A percentile compares a stretch with the other conserved stretches of the same genome.
Evolutionary conservation across 1,284 basidiomycete species (phyloP).

Genomic region (Hymenochaete sp.): DNA sequence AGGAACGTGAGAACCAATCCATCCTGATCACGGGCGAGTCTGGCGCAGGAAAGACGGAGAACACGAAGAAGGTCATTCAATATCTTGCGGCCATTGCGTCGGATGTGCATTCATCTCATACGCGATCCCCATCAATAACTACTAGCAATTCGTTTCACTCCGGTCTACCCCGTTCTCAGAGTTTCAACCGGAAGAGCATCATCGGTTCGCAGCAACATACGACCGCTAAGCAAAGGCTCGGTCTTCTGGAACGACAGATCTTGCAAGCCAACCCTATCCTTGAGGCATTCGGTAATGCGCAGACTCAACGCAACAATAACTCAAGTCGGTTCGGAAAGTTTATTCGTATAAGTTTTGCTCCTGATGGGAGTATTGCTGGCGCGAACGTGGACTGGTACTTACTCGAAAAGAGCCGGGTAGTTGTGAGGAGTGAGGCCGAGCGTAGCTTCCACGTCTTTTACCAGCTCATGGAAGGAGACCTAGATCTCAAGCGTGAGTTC

Average conservation of each 20-base stretch:
- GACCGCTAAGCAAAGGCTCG: constrained; percentile 63
- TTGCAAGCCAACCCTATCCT: constrained; percentile 97
- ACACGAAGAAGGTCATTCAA: constrained; percentile 99
- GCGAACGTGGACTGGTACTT: constrained; percentile 99
- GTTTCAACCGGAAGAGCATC: constrained; percentile 17
- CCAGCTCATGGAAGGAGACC: constrained; percentile 70
- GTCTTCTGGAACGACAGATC: constrained; percentile 92
- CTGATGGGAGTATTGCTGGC: constrained; percentile 91
- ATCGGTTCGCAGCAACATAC: constrained; percentile 31
- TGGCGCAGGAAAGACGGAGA: constrained; percentile 98
- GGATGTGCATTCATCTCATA: constrained; percentile 63
- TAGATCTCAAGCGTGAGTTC: constrained; percentile 51
- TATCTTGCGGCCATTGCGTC: constrained; percentile 97
- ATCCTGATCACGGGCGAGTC: constrained; percentile 98
- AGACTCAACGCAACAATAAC: constrained; percentile 98
- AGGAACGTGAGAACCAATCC: constrained; percentile 95
- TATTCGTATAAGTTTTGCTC: constrained; percentile 91
- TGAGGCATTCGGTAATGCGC: constrained; percentile 98
- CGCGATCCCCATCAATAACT: constrained; percentile 47
- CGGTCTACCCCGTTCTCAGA: constrained; percentile 21
- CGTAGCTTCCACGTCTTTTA: constrained; percentile 98
- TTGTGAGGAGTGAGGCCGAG: constrained; percentile 81
- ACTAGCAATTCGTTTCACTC: constrained; percentile 29
- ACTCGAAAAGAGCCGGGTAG: constrained; percentile 94
- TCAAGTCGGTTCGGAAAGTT: constrained; percentile 99